phyloP scores from a whole-genome alignment of 768 basidiomycete species.

The Hydnum rufescens region DNA sequence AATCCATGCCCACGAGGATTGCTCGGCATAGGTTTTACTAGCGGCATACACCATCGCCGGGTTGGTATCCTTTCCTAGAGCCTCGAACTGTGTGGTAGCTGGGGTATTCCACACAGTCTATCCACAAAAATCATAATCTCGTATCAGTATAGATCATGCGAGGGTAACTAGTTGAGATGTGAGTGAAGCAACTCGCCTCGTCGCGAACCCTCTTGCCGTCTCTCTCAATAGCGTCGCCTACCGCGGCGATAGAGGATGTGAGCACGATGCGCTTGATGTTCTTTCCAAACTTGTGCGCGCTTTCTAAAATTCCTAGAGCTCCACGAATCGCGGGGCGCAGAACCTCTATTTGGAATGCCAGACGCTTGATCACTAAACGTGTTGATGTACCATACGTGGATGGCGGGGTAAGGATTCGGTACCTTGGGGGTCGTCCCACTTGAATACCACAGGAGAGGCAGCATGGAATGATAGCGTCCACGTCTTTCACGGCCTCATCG shows the following conservation, averaged over 20 bases:
- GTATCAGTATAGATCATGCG: no score
- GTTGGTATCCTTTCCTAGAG: no score
- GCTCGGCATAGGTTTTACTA: no score
- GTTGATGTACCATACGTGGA: neutral
- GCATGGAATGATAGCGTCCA: constrained; percentile 20
- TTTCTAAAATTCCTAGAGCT: constrained; percentile 17
- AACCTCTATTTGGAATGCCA: constrained; percentile 15
- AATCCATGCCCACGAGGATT: no score
- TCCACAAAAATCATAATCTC: no score
- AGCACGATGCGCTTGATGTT: constrained; percentile 20
- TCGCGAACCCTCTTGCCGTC: no score
- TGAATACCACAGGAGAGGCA: constrained; percentile 16
- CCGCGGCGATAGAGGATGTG: constrained; percentile 19
- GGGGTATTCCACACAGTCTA: no score
- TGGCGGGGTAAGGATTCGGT: neutral
- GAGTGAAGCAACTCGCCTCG: no score
- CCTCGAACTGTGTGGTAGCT: no score
- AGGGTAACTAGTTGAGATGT: no score
- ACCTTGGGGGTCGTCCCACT: constrained; percentile 11
- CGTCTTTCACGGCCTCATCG: constrained; percentile 23
- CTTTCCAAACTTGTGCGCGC: constrained; percentile 15
- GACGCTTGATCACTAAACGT: no score
- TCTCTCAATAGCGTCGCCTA: constrained; percentile 11
- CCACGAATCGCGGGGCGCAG: constrained; percentile 22
- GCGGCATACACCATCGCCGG: no score